These are phyloP conservation scores for Fragilariopsis cylindrus DNA, from an alignment of 108 stramenopile genomes.

Conservation along the genomic window DNA sequence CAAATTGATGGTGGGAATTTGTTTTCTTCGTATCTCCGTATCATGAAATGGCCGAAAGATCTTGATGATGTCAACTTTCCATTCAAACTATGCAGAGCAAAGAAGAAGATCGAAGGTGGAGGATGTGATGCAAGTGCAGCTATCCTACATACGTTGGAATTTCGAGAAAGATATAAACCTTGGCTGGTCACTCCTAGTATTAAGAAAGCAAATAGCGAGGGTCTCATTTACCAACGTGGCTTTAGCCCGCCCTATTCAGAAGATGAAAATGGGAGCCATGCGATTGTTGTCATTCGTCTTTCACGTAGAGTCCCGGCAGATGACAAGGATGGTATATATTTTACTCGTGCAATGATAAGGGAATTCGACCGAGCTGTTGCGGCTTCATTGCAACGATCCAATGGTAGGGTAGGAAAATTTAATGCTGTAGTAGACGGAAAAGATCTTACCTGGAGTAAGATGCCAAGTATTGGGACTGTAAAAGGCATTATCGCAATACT, in stretches of 20 bases:
- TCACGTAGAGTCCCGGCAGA: conserved; percentile 21
- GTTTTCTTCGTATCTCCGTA: conserved; percentile 35
- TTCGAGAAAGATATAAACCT: conserved; percentile 70
- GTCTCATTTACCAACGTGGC: conserved; percentile 60
- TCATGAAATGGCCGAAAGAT: conserved; percentile 47
- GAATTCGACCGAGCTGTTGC: conserved; percentile 60
- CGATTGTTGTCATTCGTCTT: conserved; percentile 69
- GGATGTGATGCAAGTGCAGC: conserved; percentile 64
- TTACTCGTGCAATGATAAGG: conserved; percentile 48
- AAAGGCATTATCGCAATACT: conserved; percentile 56
- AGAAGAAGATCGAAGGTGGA: conserved; percentile 13
- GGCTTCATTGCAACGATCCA: conserved; percentile 43
- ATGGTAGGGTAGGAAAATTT: conserved; percentile 68
- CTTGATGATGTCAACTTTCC: conserved; percentile 53
- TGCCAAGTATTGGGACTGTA: conserved; percentile 48
- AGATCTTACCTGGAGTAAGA: conserved; percentile 34
- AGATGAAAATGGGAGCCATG: conserved; percentile 33
- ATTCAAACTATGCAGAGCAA: conserved; percentile 48
- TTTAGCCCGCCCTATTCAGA: conserved; percentile 40
- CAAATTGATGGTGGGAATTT: conserved; percentile 27
- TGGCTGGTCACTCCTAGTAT: conserved; percentile 56
- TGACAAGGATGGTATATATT: conserved; percentile 36
- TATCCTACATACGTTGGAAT: conserved; percentile 65
- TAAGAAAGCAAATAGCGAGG: conserved; percentile 53
- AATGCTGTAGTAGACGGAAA: conserved; percentile 67